phyloP scores from a whole-genome alignment of 129 eudicot species.

The Pulicaria dysenterica region DNA sequence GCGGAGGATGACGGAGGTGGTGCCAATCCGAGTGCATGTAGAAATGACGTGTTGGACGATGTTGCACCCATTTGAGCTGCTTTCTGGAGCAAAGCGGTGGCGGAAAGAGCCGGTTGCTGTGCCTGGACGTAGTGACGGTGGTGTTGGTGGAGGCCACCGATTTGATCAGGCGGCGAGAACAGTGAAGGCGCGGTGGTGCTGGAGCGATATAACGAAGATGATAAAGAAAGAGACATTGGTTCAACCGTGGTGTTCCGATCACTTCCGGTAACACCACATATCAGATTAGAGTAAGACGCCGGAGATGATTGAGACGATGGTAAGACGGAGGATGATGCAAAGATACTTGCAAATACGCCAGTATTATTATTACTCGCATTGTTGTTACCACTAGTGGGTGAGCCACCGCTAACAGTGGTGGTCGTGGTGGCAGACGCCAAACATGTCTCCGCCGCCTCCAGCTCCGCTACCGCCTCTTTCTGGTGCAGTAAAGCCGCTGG shows the following conservation, averaged over 20 bases:
- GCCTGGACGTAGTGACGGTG: slow-evolving; percentile 39
- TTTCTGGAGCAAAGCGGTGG: slow-evolving; percentile 81
- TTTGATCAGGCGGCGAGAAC: slow-evolving; percentile 41
- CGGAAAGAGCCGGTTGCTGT: slow-evolving; percentile 70
- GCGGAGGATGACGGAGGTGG: slow-evolving; percentile 35
- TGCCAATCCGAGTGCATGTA: slow-evolving; percentile 64
- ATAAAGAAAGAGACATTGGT: slow-evolving; percentile 67
- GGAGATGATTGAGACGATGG: slow-evolving; percentile 50
- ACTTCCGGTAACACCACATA: slow-evolving; percentile 36
- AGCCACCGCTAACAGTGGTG: slow-evolving; percentile 38
- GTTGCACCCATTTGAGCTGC: slow-evolving; percentile 90
- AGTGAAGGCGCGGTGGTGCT: slow-evolving; percentile 43
- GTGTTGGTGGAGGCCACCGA: slow-evolving; percentile 28
- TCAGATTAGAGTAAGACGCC: slow-evolving; percentile 46
- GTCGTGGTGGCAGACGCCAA: slow-evolving; percentile 18
- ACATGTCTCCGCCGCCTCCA: slow-evolving; percentile 28
- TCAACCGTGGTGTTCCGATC: slow-evolving; percentile 37
- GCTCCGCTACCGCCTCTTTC: slow-evolving; percentile 14
- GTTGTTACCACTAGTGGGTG: slow-evolving; percentile 38
- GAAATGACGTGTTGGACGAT: slow-evolving; percentile 61
- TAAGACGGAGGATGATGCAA: slow-evolving; percentile 46
- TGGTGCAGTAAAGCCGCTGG: slow-evolving; percentile 18
- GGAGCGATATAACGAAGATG: slow-evolving; percentile 60
- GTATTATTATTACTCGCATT: slow-evolving; percentile 37
- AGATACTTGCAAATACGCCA: slow-evolving; percentile 58